These are phyloP conservation scores for Cercospora sp. DNA, from an alignment of 2,329 filamentous ascomycete species.

Conservation along the genomic window DNA sequence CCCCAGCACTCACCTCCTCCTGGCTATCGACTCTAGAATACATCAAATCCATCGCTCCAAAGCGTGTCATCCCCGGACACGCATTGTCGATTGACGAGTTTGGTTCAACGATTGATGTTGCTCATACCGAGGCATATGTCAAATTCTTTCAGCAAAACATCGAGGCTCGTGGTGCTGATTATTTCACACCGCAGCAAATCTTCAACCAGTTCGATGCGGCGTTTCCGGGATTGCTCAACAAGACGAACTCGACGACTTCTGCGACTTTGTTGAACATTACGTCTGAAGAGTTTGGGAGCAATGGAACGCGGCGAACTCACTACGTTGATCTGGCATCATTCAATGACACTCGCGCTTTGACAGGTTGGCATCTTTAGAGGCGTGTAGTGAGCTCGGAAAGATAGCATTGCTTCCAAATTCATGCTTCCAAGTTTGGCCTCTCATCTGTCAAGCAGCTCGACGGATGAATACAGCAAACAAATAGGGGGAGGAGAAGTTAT, in stretches of 20 bases:
- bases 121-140: neutral
- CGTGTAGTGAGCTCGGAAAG: too few relatives aligned
- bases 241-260: neutral
- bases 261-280: neutral
- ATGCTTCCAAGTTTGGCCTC: too few relatives aligned
- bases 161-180: neutral
- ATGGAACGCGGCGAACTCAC: neutral
- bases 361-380: neutral
- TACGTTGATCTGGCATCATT: neutral
- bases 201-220: neutral
- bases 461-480: neutral
- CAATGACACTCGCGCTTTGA: neutral
- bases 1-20: neutral
- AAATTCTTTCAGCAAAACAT: neutral
- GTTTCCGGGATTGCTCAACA: neutral
- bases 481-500: neutral
- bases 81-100: neutral
- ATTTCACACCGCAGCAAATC: neutral
- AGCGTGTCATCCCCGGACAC: neutral
- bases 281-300: neutral
- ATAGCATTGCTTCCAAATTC: too few relatives aligned
- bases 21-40: neutral
- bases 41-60: neutral
- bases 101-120: neutral
- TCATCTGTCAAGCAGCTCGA: too few relatives aligned